These are phyloP conservation scores for Platismatia glauca DNA, from an alignment of 495 filamentous ascomycete species.

Conservation along the genomic window DNA sequence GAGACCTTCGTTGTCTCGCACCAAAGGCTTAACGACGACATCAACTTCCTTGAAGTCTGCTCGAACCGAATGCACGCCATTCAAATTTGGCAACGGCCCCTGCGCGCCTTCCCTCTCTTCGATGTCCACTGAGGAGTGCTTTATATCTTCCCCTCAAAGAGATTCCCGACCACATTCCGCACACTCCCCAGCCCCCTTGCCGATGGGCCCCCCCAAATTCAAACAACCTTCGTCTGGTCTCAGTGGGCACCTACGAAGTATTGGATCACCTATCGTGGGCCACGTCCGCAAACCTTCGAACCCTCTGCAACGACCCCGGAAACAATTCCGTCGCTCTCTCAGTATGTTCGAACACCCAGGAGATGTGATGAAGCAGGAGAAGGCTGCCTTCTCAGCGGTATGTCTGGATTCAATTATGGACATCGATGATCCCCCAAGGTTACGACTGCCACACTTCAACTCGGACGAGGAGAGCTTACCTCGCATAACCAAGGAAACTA, in stretches of 20 bases:
- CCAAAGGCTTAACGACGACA: slow-evolving; percentile 50
- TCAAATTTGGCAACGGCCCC: slow-evolving; percentile 61
- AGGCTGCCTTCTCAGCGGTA: slow-evolving; percentile 44
- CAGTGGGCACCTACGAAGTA: slow-evolving; percentile 42
- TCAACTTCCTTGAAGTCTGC: slow-evolving; percentile 37
- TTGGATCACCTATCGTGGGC: slow-evolving; percentile 61
- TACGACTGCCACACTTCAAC: slow-evolving; percentile 74
- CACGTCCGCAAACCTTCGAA: slow-evolving; percentile 65
- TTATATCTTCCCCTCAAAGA: slow-evolving; percentile 67
- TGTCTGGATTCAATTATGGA: slow-evolving; percentile 67
- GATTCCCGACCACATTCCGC: slow-evolving; percentile 51
- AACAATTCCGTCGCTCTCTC: slow-evolving; percentile 79
- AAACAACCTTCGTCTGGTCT: slow-evolving; percentile 50
- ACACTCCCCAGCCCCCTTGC: slow-evolving; percentile 43
- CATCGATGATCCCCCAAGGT: slow-evolving; percentile 58
- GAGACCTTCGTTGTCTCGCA: slow-evolving; percentile 51
- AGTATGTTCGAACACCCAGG: slow-evolving; percentile 95
- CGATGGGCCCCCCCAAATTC: slow-evolving; percentile 46
- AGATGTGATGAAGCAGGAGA: slow-evolving; percentile 70
- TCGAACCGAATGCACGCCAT: slow-evolving; percentile 54
- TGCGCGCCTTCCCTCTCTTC: slow-evolving; percentile 45
- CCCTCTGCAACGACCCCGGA: slow-evolving; percentile 66
- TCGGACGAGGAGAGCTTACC: slow-evolving; percentile 76
- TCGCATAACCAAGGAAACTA: slow-evolving; percentile 69
- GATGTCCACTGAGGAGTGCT: slow-evolving; percentile 68